Conservation (phyloP, 352 stramenopile species). For the Saprolegnia diclina region DNA sequence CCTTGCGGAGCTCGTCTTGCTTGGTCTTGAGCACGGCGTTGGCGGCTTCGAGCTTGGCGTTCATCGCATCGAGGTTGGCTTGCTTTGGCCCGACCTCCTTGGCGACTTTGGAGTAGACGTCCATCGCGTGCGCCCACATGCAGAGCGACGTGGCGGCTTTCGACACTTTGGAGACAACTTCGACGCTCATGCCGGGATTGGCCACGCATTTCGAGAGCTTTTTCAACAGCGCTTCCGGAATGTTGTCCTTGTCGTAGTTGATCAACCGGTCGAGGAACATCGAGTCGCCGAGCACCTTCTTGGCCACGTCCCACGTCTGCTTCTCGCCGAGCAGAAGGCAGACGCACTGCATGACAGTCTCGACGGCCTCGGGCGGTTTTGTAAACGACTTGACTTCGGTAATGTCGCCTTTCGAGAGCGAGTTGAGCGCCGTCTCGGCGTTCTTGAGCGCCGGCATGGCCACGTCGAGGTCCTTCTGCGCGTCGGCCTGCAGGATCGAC, state of each 20-base stretch:
- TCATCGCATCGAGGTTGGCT: slow-evolving; percentile 88
- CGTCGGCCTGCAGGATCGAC: slow-evolving; percentile 84
- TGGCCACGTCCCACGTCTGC: slow-evolving; percentile 88
- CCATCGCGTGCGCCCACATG: slow-evolving; percentile 93
- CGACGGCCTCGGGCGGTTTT: slow-evolving; percentile 87
- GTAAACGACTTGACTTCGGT: slow-evolving; percentile 93
- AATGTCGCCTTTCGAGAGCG: slow-evolving; percentile 90
- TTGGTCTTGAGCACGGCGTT: slow-evolving; percentile 85
- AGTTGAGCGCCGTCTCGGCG: slow-evolving; percentile 84
- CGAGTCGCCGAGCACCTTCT: slow-evolving; percentile 86
- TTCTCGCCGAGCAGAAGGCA: slow-evolving; percentile 91
- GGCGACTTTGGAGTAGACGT: slow-evolving; percentile 92
- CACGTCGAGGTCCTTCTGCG: slow-evolving; percentile 90
- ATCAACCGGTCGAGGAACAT: slow-evolving; percentile 89
- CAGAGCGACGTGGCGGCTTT: slow-evolving; percentile 88
- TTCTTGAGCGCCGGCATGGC: slow-evolving; percentile 88
- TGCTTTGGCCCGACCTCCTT: slow-evolving; percentile 93
- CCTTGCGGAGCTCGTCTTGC: slow-evolving; percentile 77
- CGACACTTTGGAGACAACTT: slow-evolving; percentile 90
- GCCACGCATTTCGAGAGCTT: slow-evolving; percentile 83
- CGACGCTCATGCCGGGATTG: slow-evolving; percentile 83
- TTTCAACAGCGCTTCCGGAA: slow-evolving; percentile 77
- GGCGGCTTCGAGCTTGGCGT: slow-evolving; percentile 82
- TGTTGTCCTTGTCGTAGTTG: slow-evolving; percentile 94
- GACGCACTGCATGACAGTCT: slow-evolving; percentile 93